phyloP scores from a whole-genome alignment of 805 yeast species.

The Lachancea sp. region DNA sequence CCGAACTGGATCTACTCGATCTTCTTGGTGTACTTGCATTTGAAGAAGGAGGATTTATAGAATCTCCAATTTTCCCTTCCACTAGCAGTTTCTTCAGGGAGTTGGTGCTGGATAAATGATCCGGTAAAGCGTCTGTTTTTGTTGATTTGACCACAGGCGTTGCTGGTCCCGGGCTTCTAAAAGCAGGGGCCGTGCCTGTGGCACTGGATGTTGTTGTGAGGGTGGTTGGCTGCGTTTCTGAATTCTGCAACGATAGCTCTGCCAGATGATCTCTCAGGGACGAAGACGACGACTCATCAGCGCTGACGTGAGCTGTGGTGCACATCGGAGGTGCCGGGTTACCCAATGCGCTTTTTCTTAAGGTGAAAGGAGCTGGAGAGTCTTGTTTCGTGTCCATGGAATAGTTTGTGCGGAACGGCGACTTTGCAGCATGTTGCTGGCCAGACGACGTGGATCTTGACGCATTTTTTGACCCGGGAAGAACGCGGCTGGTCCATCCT shows the following conservation, averaged over 20 bases:
- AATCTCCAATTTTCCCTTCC: conserved; percentile 9
- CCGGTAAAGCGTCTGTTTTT: conserved; percentile 16
- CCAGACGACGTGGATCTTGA: background rate
- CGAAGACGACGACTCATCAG: conserved; percentile 9
- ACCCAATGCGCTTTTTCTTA: conserved; percentile 3
- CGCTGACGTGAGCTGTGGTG: conserved; percentile 4
- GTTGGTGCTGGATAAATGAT: conserved; percentile 10
- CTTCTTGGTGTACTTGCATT: conserved; percentile 6
- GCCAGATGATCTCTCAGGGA: conserved; percentile 18
- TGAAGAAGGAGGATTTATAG: conserved; percentile 1
- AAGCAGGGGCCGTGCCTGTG: conserved; percentile 8
- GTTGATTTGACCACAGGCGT: conserved; percentile 21
- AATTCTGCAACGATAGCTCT: conserved; percentile 14
- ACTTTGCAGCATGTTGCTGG: background rate
- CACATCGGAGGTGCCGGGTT: conserved; percentile 10
- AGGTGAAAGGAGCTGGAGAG: conserved; percentile 1
- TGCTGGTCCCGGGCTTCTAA: conserved; percentile 20
- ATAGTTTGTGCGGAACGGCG: conserved; percentile 8
- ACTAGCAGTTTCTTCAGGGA: conserved; percentile 20
- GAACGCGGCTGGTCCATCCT: conserved; percentile 3
- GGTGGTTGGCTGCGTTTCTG: conserved; percentile 4
- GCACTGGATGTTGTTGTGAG: conserved; percentile 1
- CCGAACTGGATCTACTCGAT: conserved; percentile 1
- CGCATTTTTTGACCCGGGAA: background rate
- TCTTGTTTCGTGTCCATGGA: conserved; percentile 1